Evolutionary conservation across 208 protist species (phyloP).

Genomic region (Leishmania lainsoni): DNA sequence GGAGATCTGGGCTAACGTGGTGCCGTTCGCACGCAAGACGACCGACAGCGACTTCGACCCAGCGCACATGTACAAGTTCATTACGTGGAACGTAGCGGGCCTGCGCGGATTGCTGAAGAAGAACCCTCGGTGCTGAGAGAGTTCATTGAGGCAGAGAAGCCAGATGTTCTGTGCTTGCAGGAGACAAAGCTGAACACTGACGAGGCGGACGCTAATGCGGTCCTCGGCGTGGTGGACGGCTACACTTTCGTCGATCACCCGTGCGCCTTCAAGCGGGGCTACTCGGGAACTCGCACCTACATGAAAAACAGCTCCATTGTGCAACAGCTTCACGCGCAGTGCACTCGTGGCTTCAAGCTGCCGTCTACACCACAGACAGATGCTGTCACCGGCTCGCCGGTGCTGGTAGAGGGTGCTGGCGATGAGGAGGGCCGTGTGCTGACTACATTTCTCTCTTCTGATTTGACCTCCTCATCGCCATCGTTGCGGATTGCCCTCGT

Average conservation of each 20-base stretch:
- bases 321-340: conserved; percentile 22
- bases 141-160: conserved; percentile 66
- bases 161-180: conserved; percentile 90
- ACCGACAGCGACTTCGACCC: conserved; percentile 59
- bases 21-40: conserved; percentile 64
- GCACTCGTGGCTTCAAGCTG: conserved; percentile 42
- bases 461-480: background rate
- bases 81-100: conserved; percentile 94
- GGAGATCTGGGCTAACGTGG: conserved; percentile 61
- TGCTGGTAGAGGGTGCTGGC: conserved; percentile 19
- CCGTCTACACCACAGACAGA: background rate
- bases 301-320: conserved; percentile 35
- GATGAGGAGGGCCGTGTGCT: conserved; percentile 91
- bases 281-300: conserved; percentile 90
- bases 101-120: conserved; percentile 86
- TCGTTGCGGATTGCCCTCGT: conserved; percentile 66
- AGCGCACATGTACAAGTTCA: conserved; percentile 79
- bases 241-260: conserved; percentile 81
- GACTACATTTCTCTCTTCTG: conserved; percentile 70
- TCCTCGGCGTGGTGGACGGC: conserved; percentile 65
- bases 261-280: conserved; percentile 83
- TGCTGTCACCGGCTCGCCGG: background rate
- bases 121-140: conserved; percentile 48
- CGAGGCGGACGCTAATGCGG: conserved; percentile 49
- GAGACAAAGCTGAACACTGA: conserved; percentile 92